Evolutionary conservation across 768 basidiomycete species (phyloP), one percentile per base, ranked within the genome.

Genomic region (Cubamyces lactineus): DNA sequence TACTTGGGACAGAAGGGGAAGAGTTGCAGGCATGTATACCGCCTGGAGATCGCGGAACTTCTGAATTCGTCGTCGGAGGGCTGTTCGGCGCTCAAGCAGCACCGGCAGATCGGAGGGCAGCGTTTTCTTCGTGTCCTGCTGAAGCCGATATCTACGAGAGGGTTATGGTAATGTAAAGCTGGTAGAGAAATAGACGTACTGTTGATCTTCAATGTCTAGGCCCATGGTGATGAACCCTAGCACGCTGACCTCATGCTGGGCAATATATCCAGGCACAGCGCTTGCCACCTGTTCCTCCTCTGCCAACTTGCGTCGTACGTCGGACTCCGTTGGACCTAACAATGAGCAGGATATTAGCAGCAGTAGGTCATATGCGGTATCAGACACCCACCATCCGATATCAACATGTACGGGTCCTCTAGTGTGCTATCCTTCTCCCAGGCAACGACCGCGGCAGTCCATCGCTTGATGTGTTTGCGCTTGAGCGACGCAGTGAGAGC

Each of bases 11-110:
- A 62, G 48, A 28, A 53, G 46, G 9, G 52, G 42, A 19, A 50
- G 26, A 0, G 61, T 52, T 40, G 46, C 50, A 17, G 68, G 67
- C 64, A 68, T 69, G 65, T 64, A 70, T 5, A 51, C 28, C 1
- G 38, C 46, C 45, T 68, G 66, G n/a, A 59, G 28, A 2, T 49
- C 42, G 1, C 47, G 48, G 42, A 62, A 62, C 52, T 55, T 59
- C 21, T 19, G 51, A 17, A 67, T 46, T 8, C 43, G 47, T 3
- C 19, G 62, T 9, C 55, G 59, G 13, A 67, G 48, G 15, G 46
- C 6, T 5, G 59, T 64, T 9, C 65, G 65, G 8, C 42, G 57
- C 38, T 52, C 46, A 2, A 55, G 12, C 2, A 19, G 11, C 12
- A 19, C 7, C 13, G 34, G 16, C 6, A 39, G n/a, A n/a, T n/a